A percentile compares a stretch with the other conserved stretches of the same genome.
Conservation (phyloP, 179 eudicot genomes). For the Pouteria campechiana region DNA sequence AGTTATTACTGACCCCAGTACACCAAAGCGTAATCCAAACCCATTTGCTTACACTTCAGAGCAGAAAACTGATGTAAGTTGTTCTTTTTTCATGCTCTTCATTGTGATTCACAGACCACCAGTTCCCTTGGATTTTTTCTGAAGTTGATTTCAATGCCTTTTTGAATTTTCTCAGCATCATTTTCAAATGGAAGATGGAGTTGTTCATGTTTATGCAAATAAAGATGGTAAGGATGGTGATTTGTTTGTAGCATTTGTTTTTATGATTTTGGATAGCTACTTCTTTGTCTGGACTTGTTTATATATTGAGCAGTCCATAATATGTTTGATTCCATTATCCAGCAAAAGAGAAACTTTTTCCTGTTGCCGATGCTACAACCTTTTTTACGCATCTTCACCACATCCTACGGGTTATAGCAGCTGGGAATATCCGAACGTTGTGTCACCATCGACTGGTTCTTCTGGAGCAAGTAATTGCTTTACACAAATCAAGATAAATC, state of each 20-base stretch:
- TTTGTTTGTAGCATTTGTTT: slow-evolving; percentile 2
- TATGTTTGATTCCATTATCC: slow-evolving; percentile 5
- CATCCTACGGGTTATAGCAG: slow-evolving; percentile 95
- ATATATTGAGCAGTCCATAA: neutral
- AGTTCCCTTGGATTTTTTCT: neutral
- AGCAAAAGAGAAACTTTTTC: slow-evolving; percentile 83
- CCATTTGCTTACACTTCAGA: slow-evolving; percentile 66
- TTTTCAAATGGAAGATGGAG: slow-evolving; percentile 99
- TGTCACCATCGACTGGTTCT: slow-evolving; percentile 90
- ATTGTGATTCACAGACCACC: neutral
- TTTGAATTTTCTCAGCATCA: slow-evolving; percentile 44
- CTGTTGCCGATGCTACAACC: slow-evolving; percentile 95
- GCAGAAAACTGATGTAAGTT: slow-evolving; percentile 74
- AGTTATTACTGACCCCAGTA: slow-evolving; percentile 83
- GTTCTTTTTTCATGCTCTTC: neutral
- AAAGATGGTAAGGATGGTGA: slow-evolving; percentile 70
- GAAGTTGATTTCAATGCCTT: neutral
- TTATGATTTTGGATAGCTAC: neutral
- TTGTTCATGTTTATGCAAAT: slow-evolving; percentile 82
- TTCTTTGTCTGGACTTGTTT: slow-evolving; percentile 2
- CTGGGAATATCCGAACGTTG: slow-evolving; percentile 90
- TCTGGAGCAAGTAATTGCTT: slow-evolving; percentile 68
- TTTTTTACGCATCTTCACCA: slow-evolving; percentile 98
- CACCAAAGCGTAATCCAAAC: slow-evolving; percentile 80
- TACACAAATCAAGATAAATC: neutral